Evolutionary conservation across 371 early-diverging fungal genomes (phyloP).

Genomic region (Actinomucor elegans): DNA sequence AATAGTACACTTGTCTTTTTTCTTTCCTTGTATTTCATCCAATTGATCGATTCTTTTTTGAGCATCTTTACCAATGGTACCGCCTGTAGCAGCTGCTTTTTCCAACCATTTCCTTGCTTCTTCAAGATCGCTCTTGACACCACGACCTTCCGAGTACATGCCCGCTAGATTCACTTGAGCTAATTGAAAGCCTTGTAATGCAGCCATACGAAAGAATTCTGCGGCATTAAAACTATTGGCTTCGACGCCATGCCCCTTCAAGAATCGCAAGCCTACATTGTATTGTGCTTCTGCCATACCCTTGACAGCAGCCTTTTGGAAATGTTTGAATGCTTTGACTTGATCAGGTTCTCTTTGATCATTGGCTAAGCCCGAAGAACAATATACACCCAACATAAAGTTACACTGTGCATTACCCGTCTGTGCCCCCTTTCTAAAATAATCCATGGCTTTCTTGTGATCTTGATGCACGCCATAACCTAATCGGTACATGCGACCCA

Average conservation of each 20-base stretch:
- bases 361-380: slow-evolving; percentile 26
- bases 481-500: slow-evolving; percentile 49
- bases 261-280: slow-evolving; percentile 41
- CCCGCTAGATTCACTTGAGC: slow-evolving; percentile 45
- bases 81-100: slow-evolving; percentile 35
- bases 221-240: slow-evolving; percentile 41
- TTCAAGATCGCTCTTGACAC: slow-evolving; percentile 35
- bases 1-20: slow-evolving; percentile 31
- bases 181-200: slow-evolving; percentile 42
- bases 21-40: slow-evolving; percentile 19
- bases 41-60: slow-evolving; percentile 32
- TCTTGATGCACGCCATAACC: slow-evolving; percentile 52
- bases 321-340: slow-evolving; percentile 44
- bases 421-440: slow-evolving; percentile 43
- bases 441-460: slow-evolving; percentile 38
- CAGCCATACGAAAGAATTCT: slow-evolving; percentile 50
- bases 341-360: slow-evolving; percentile 35
- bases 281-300: slow-evolving; percentile 53
- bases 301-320: slow-evolving; percentile 50
- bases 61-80: slow-evolving; percentile 46
- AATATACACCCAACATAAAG: slow-evolving; percentile 53
- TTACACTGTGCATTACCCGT: slow-evolving; percentile 39
- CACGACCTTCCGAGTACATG: slow-evolving; percentile 49
- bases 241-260: slow-evolving; percentile 46
- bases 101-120: slow-evolving; percentile 33